Evolutionary conservation across 257 asterid species (phyloP).

Genomic region (Eucommia ulmoides): DNA sequence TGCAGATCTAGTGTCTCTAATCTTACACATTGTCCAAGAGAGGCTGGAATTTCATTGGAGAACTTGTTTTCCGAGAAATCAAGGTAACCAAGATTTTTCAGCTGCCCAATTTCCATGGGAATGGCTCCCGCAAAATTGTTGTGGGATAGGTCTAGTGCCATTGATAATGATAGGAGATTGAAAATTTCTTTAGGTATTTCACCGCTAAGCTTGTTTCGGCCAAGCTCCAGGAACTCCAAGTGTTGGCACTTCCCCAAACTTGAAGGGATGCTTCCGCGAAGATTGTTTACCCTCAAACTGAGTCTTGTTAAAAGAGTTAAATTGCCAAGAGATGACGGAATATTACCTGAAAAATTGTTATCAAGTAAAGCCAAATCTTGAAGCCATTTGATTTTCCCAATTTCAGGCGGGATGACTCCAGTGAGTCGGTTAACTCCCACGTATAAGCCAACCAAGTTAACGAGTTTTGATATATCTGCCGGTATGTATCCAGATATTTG

Average conservation of each 20-base stretch:
- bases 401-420: slow-evolving; percentile 17
- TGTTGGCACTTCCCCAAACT: slow-evolving; percentile 5
- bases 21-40: slow-evolving; percentile 5
- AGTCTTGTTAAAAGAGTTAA: slow-evolving; percentile 6
- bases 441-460: slow-evolving; percentile 8
- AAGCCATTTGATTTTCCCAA: slow-evolving; percentile 15
- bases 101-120: slow-evolving; percentile 8
- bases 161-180: not conserved
- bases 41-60: slow-evolving; percentile 12
- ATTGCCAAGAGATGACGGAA: slow-evolving; percentile 12
- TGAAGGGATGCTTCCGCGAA: slow-evolving; percentile 12
- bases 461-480: slow-evolving; percentile 17
- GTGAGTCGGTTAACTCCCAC: slow-evolving; percentile 15
- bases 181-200: slow-evolving; percentile 2
- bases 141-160: not conserved
- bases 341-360: slow-evolving; percentile 10
- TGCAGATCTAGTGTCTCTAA: not conserved
- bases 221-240: slow-evolving; percentile 1
- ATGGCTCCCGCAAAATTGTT: slow-evolving; percentile 8
- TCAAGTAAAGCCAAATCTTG: slow-evolving; percentile 15
- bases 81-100: slow-evolving; percentile 1
- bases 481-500: slow-evolving; percentile 30
- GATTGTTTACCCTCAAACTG: slow-evolving; percentile 5
- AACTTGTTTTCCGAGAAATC: slow-evolving; percentile 9
- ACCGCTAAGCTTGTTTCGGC: slow-evolving; percentile 5